Evolutionary conservation across 2,329 filamentous ascomycete genomes (phyloP), one percentile per base, ranked within the genome.

Genomic region (Berkeleyomyces basicola): DNA sequence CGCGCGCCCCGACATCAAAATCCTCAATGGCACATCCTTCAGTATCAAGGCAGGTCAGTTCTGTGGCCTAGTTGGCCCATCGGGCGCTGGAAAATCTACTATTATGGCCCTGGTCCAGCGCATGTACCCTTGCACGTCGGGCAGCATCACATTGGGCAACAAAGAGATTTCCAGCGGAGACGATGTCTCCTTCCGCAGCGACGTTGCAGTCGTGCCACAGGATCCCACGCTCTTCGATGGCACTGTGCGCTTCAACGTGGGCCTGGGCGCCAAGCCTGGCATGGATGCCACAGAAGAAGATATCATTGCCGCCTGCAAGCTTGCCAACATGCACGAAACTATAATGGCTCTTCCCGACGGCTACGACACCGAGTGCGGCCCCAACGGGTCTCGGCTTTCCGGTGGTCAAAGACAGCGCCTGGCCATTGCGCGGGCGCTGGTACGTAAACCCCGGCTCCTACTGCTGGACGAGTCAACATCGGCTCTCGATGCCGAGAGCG

Each of bases 391-490:
- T 0, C 79, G 85, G 31, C 73, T 95, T 2, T 90, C 86, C 0
- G 89, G 88, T 1, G 90, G 90, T 0, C 89, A 95, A 70, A 82
- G 85, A 14, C 89, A 95, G 71, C 80, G 88, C 0, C 73, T 95
- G 11, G 84, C 85, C 0, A 91, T 95, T 69, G 88, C 90, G 0
- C 79, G 89, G 33, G 88, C 88, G 0, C 76, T 92, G 2, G 79
- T 90, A 2, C 80, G 88, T 0, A 79, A 82, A 65, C 89, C 89
- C 0, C 79, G 84, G 57, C 77, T 95, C 1, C 72, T 95, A 16
- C 80, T 95, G 46, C 77, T 95, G 0, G 90, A 95, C 68, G 89
- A 95, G 75, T 87, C 87, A 39, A 95, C 89, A 0, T 87, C 83
- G 49, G 86, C 86, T 3, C 77, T 95, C 2, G 89, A 95, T 68